Conservation (phyloP, 2,329 filamentous ascomycete genomes). For the Aspergillus thermomutatus region DNA sequence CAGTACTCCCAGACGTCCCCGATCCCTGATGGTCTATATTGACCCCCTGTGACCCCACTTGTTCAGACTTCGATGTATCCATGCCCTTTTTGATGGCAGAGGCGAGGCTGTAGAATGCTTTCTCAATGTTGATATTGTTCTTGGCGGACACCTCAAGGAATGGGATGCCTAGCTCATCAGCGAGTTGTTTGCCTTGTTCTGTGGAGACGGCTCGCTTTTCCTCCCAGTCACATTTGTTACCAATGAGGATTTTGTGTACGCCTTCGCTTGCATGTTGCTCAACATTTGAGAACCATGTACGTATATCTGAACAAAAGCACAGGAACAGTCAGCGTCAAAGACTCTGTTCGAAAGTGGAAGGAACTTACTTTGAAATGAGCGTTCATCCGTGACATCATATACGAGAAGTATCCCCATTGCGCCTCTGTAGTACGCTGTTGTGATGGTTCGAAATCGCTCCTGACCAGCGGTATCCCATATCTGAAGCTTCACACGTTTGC, state of each 20-base stretch:
- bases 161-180: slow-evolving; percentile 92
- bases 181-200: slow-evolving; percentile 87
- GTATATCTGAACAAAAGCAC: slow-evolving; percentile 67
- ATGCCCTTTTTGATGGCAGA: slow-evolving; percentile 99
- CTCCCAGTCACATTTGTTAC: slow-evolving; percentile 99
- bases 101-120: slow-evolving; percentile 94
- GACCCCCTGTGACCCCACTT: slow-evolving; percentile 57
- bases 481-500: slow-evolving; percentile 97
- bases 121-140: slow-evolving; percentile 99
- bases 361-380: slow-evolving; percentile 85
- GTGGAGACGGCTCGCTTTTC: slow-evolving; percentile 95
- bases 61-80: slow-evolving; percentile 79
- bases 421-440: slow-evolving; percentile 95
- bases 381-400: slow-evolving; percentile 96
- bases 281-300: slow-evolving; percentile 99
- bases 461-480: slow-evolving; percentile 99
- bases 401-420: slow-evolving; percentile 98
- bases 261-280: slow-evolving; percentile 97
- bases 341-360: background rate
- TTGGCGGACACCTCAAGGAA: slow-evolving; percentile 99
- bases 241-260: slow-evolving; percentile 99
- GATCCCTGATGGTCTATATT: slow-evolving; percentile 65
- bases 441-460: slow-evolving; percentile 98
- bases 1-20: slow-evolving; percentile 46
- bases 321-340: slow-evolving; percentile 9